phyloP scores from a whole-genome alignment of 2,329 filamentous ascomycete species.

The Mycogone perniciosa region DNA sequence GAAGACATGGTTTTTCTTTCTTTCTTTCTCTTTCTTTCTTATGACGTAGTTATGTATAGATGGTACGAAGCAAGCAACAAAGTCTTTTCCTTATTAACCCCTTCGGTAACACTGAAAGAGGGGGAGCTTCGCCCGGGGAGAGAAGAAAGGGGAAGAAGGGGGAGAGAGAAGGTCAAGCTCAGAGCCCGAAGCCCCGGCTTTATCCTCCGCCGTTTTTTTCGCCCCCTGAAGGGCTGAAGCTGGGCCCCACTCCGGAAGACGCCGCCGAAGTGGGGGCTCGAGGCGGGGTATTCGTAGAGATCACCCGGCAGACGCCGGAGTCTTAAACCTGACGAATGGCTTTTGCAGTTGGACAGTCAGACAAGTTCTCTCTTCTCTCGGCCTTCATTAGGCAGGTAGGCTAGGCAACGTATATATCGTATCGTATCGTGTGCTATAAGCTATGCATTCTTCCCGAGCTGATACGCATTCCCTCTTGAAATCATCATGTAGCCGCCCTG shows the following conservation, averaged over 20 bases:
- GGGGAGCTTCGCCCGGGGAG: background rate
- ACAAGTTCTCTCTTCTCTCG: too few species aligned
- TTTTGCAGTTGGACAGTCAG: too few species aligned
- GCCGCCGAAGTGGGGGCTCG: constrained; percentile 4
- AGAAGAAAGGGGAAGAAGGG: background rate
- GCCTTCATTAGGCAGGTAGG: too few species aligned
- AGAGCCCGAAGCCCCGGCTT: background rate
- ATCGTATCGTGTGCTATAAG: too few species aligned
- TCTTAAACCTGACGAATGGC: too few species aligned
- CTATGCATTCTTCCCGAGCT: background rate
- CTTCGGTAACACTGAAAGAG: background rate
- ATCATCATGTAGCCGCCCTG: background rate
- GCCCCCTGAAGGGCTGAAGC: background rate
- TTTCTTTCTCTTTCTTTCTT: background rate
- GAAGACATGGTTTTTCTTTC: constrained; percentile 1
- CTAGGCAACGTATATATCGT: too few species aligned
- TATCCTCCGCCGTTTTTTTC: background rate
- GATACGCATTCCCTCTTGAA: background rate
- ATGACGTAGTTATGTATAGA: background rate
- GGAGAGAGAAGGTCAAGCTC: background rate
- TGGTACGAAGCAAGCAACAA: background rate
- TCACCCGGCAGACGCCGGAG: constrained; percentile 6
- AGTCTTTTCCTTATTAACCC: background rate
- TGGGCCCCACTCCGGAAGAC: constrained; percentile 6
- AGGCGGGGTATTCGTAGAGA: constrained; percentile 3